Base-by-base conservation (phyloP, 2,329 filamentous ascomycete genomes). In the Aspergillus tamarii region DNA sequence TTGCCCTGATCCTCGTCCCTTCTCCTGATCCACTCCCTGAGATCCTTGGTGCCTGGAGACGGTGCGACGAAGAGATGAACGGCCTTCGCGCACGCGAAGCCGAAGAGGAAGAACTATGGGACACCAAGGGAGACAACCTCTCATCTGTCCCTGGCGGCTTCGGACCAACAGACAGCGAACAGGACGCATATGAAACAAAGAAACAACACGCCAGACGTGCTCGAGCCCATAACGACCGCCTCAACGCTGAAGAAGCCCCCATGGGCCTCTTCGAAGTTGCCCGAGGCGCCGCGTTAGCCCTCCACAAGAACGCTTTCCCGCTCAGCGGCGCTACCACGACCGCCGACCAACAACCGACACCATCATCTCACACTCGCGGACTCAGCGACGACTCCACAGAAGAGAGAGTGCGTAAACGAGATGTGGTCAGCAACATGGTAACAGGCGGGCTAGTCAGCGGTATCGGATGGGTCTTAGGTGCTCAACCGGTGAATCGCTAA, bases 391-490 rank as follows among this genome's bases (percentile, higher is more conserved):
- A 53, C 26, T 46, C 60, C 60, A 48, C 69, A 48, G 65, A 70
- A 59, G 64, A 72, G 61, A 75, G 77, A 48, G 78, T 83, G 19
- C 74, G 83, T 48, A 84, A 84, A 69, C 73, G 83, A 63, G 83
- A 84, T 73, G 76, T 89, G 78, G 86, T 89, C 55, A 87, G 87
- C 63, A 89, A 83, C 76, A 87, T 87, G 75, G 87, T 89, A 7
- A 88, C 85, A 14, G 87, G 86, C 2, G 86, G 86, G 8, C 74
- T 89, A 71, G 86, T 85, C 9, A 87, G 82, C 72, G 88, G 88
- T 11, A 79, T 90, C 70, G 88, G 88, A 10, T 90, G 88, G 88
- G 85, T 89, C 62, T 73, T 90, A 60, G 88, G 88, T 74, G 81
- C 80, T 60, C 80, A 82, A 64, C 80, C 81, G 16, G 77, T 80